Percentiles rank a stretch among this genome's conserved stretches.
Evolutionary conservation across 441 rosid species (phyloP).

Genomic region (Gossypium davidsonii): DNA sequence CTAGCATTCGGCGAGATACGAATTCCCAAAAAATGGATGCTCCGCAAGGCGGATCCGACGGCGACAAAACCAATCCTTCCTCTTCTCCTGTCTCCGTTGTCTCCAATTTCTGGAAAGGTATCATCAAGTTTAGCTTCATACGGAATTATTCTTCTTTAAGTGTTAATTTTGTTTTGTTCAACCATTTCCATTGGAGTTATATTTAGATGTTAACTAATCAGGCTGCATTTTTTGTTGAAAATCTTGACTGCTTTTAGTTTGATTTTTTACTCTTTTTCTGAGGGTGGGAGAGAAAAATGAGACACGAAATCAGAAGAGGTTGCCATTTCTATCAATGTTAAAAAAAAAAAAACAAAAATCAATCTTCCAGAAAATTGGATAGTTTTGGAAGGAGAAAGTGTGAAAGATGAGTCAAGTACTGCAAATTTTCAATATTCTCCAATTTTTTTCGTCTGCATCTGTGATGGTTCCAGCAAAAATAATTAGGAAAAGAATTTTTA

Average conservation of each 20-base stretch:
- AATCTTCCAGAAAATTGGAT: neutral
- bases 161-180: neutral
- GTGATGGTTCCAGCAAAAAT: neutral
- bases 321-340: neutral
- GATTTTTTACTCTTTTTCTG: neutral
- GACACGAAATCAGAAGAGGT: neutral
- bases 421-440: neutral
- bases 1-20: slow-evolving; percentile 23
- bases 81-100: slow-evolving; percentile 75
- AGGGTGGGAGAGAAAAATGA: neutral
- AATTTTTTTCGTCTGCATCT: neutral
- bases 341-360: neutral
- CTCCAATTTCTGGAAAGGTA: slow-evolving; percentile 95
- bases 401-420: neutral
- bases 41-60: slow-evolving; percentile 64
- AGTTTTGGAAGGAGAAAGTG: neutral
- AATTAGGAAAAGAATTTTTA: slow-evolving; percentile 1
- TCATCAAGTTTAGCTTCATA: neutral
- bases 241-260: neutral
- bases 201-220: neutral
- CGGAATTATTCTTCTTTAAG: neutral
- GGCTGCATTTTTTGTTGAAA: neutral
- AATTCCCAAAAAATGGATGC: slow-evolving; percentile 44
- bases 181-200: neutral
- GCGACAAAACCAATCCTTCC: slow-evolving; percentile 57